Conservation (phyloP, 2,329 filamentous ascomycete species). For the Thelonectria olida region DNA sequence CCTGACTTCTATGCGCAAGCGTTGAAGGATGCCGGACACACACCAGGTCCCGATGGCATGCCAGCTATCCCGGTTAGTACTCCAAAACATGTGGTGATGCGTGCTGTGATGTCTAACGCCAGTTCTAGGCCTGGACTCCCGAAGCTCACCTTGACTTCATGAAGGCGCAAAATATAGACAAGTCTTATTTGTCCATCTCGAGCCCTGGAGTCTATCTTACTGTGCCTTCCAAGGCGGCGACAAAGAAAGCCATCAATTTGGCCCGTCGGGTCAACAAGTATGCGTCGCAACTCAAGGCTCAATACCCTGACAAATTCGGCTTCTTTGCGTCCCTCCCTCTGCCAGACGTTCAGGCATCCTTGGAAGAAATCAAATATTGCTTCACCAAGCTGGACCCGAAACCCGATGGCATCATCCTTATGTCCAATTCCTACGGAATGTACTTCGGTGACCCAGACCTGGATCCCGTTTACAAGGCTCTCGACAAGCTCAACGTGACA, state of each 20-base stretch:
- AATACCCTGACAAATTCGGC: constrained; percentile 46
- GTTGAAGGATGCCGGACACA: constrained; percentile 32
- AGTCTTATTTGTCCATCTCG: constrained; percentile 35
- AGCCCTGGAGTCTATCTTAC: constrained; percentile 38
- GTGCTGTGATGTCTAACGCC: neutral
- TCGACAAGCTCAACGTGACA: constrained; percentile 56
- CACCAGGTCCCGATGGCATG: constrained; percentile 38
- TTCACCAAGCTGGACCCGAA: constrained; percentile 48
- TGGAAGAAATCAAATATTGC: constrained; percentile 57
- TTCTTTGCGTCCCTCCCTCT: constrained; percentile 64
- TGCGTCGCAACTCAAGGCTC: constrained; percentile 27
- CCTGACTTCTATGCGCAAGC: constrained; percentile 37
- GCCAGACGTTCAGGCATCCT: constrained; percentile 55
- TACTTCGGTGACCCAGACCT: constrained; percentile 60
- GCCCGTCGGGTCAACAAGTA: constrained; percentile 34
- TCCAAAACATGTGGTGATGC: neutral
- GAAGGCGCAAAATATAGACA: constrained; percentile 28
- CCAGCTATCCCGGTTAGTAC: constrained; percentile 35
- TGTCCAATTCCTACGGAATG: constrained; percentile 62
- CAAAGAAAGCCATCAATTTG: constrained; percentile 24
- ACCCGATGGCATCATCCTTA: constrained; percentile 60
- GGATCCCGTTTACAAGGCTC: constrained; percentile 55
- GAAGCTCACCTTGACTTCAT: constrained; percentile 33
- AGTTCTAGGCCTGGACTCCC: constrained; percentile 18
- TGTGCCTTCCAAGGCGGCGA: constrained; percentile 30